Evolutionary conservation across 805 yeast species (phyloP), one percentile per base, ranked within the genome.

Genomic region (Candida rishiriensis): DNA sequence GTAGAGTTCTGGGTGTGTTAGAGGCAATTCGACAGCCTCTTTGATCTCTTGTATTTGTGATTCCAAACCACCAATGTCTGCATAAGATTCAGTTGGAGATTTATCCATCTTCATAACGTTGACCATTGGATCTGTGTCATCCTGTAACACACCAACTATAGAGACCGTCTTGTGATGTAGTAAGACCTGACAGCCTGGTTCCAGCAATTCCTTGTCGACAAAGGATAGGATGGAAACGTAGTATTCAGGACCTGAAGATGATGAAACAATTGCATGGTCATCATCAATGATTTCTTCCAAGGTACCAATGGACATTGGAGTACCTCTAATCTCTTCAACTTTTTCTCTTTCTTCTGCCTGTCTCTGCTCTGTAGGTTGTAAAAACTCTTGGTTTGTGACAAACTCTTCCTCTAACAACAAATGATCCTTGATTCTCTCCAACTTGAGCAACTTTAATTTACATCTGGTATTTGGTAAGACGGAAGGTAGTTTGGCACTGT

Each of bases 81-180:
- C 89, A 65, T 91, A 93, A 11, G 95, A 81, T 68, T 91, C 99
- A 3, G 95, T 87, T 39, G 99, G 99, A 2, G 97, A 91, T 65
- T 93, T 95, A 62, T 93, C 99, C 59, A 93, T 79, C 70, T 91
- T 93, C 98, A 93, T 91, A 18, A 90, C 97, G 38, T 89, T 85
- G 10, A 93, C 96, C 87, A 93, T 85, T 35, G 99, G 98, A 67
- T 93, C 99, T 1, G 97, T 85, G 57, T 93, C 99, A 66, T 93
- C 99, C 66, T 85, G 97, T 53, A 93, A 69, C n/a, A 91, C 97
- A 56, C 99, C 99, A n/a, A 93, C 96, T 47, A 93, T 81, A 5
- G 96, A 82, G 48, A 93, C 96, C 0, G 97, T 84, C 70, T 93
- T 93, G 69, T 93, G 97, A 65, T 93, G 98, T 59, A 93, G 72